Conservation (phyloP, 208 protist genomes). For the Porcisia deanei region DNA sequence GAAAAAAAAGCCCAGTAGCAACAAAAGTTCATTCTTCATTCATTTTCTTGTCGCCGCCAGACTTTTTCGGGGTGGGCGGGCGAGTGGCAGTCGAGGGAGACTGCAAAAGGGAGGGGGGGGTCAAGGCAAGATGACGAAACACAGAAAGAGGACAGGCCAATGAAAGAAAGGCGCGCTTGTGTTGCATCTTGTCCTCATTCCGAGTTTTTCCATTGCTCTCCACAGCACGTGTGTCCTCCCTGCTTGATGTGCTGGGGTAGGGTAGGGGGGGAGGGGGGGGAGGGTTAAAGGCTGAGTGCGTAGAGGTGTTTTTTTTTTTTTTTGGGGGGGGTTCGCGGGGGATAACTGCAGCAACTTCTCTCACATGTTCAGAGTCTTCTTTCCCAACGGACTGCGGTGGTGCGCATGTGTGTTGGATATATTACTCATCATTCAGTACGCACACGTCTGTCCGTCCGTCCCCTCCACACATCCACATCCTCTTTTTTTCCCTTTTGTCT, state of each 20-base stretch:
- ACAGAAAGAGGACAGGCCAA: not conserved
- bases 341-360: not conserved
- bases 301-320: no score
- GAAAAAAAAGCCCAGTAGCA: not conserved
- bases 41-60: not conserved
- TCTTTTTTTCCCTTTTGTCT: not conserved
- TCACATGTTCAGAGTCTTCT: not conserved
- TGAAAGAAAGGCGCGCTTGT: slow-evolving; percentile 5
- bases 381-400: not conserved
- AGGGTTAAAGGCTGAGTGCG: not conserved
- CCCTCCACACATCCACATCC: not conserved
- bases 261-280: not conserved
- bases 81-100: not conserved
- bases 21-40: not conserved
- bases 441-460: not conserved
- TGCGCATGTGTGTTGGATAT: not conserved
- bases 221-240: not conserved
- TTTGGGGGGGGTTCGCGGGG: not conserved
- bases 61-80: not conserved
- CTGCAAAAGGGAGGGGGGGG: not conserved
- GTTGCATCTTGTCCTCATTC: slow-evolving; percentile 1
- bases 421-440: not conserved
- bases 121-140: not conserved
- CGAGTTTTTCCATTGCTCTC: not conserved
- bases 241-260: not conserved